Evolutionary conservation across 2,329 filamentous ascomycete species (phyloP).

Genomic region (Fusarium mundagurra): DNA sequence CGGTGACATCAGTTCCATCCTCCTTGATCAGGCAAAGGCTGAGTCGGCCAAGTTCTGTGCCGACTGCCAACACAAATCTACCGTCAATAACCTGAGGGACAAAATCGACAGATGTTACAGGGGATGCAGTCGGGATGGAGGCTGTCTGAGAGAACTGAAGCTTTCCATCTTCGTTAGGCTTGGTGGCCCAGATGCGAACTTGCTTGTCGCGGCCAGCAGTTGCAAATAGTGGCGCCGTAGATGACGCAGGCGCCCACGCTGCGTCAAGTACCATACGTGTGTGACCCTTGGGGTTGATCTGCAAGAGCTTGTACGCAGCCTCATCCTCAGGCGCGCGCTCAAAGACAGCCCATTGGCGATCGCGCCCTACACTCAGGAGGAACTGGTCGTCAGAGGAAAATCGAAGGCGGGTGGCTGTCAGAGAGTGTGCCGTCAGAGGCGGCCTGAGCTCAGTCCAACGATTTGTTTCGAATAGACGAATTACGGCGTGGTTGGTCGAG

Average conservation of each 20-base stretch:
- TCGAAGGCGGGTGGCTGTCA: conserved; percentile 84
- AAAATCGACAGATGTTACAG: conserved; percentile 80
- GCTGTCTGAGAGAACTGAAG: conserved; percentile 61
- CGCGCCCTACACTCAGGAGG: conserved; percentile 88
- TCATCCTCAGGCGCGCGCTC: conserved; percentile 55
- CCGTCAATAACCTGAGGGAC: conserved; percentile 49
- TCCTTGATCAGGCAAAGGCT: conserved; percentile 55
- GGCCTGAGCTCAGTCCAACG: conserved; percentile 90
- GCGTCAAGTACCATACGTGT: conserved; percentile 91
- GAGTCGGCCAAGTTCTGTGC: conserved; percentile 64
- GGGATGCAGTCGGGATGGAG: conserved; percentile 63
- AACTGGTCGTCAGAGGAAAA: conserved; percentile 81
- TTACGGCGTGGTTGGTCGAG: conserved; percentile 92
- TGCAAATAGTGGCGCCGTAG: conserved; percentile 67
- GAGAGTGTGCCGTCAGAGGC: conserved; percentile 81
- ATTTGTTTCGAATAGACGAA: conserved; percentile 87
- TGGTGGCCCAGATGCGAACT: conserved; percentile 74
- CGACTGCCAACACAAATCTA: conserved; percentile 61
- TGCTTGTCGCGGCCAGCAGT: conserved; percentile 92
- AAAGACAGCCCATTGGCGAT: conserved; percentile 92
- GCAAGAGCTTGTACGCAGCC: conserved; percentile 64
- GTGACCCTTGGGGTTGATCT: conserved; percentile 85
- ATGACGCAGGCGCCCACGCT: conserved; percentile 76
- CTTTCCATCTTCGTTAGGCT: conserved; percentile 44
- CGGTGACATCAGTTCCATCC: conserved; percentile 51